Conservation (phyloP, 2,329 filamentous ascomycete genomes). For the Epichloe glyceriae region DNA sequence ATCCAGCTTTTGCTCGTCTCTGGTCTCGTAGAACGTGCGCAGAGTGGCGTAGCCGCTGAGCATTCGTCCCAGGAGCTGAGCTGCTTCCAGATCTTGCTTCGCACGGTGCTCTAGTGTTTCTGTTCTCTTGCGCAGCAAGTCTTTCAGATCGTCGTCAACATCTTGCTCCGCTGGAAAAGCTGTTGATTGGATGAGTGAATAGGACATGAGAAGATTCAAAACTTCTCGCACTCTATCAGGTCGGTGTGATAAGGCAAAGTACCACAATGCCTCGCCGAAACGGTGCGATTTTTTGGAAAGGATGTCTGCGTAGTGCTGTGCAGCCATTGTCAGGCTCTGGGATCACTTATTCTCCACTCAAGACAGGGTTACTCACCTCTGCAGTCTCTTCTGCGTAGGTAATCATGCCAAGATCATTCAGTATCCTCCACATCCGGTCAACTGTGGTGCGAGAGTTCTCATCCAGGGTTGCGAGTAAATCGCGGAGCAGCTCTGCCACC, state of each 20-base stretch:
- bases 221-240: slow-evolving; percentile 70
- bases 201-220: slow-evolving; percentile 73
- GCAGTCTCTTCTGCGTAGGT: slow-evolving; percentile 70
- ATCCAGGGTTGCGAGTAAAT: slow-evolving; percentile 47
- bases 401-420: slow-evolving; percentile 65
- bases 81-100: slow-evolving; percentile 65
- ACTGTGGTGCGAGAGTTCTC: slow-evolving; percentile 59
- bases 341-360: neutral
- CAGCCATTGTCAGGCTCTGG: slow-evolving; percentile 14
- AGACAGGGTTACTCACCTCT: slow-evolving; percentile 45
- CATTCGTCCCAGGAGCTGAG: slow-evolving; percentile 69
- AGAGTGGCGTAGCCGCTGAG: slow-evolving; percentile 88
- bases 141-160: slow-evolving; percentile 58
- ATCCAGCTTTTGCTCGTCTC: slow-evolving; percentile 40
- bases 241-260: slow-evolving; percentile 77
- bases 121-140: slow-evolving; percentile 59
- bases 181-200: slow-evolving; percentile 73
- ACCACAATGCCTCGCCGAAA: slow-evolving; percentile 79
- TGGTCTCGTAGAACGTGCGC: slow-evolving; percentile 78
- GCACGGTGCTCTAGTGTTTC: slow-evolving; percentile 59
- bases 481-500: slow-evolving; percentile 57
- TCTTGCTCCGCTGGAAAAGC: slow-evolving; percentile 61
- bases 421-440: slow-evolving; percentile 68
- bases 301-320: slow-evolving; percentile 61
- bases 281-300: slow-evolving; percentile 59